phyloP scores from a whole-genome alignment of 495 filamentous ascomycete genomes.

The Trichoderma erinaceum region DNA sequence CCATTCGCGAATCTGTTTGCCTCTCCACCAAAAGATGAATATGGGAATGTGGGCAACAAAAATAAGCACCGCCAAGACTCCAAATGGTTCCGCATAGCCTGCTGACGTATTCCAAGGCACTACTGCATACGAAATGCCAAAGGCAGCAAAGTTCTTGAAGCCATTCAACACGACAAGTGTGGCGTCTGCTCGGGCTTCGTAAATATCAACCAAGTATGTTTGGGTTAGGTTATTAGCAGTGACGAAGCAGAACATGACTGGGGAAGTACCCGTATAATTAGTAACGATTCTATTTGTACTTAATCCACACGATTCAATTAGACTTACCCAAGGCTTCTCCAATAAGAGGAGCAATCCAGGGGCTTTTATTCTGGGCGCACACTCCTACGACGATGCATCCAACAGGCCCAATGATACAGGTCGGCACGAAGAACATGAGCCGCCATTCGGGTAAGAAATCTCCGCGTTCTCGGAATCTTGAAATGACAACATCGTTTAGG shows the following conservation, averaged over 20 bases:
- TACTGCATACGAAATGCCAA: conserved; percentile 1
- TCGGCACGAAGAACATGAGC: neutral
- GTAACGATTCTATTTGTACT: neutral
- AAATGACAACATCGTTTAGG: neutral
- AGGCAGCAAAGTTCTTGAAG: conserved; percentile 6
- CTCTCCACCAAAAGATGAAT: neutral
- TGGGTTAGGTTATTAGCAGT: neutral
- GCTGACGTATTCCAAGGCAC: neutral
- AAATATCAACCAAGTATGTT: conserved; percentile 4
- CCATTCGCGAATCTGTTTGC: neutral
- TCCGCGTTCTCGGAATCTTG: neutral
- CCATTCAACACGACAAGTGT: neutral
- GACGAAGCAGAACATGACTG: conserved; percentile 5
- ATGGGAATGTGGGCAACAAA: neutral
- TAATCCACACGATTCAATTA: too few species aligned
- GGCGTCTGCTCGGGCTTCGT: neutral
- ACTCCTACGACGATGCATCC: neutral
- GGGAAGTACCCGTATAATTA: neutral
- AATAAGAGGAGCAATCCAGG: neutral
- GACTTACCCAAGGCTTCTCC: neutral
- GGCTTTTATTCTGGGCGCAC: neutral
- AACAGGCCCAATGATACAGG: neutral
- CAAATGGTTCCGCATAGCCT: neutral
- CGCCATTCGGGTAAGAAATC: neutral
- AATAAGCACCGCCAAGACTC: neutral